Evolutionary conservation across 2,329 filamentous ascomycete genomes (phyloP).

Genomic region (Curvularia eragrostidis): DNA sequence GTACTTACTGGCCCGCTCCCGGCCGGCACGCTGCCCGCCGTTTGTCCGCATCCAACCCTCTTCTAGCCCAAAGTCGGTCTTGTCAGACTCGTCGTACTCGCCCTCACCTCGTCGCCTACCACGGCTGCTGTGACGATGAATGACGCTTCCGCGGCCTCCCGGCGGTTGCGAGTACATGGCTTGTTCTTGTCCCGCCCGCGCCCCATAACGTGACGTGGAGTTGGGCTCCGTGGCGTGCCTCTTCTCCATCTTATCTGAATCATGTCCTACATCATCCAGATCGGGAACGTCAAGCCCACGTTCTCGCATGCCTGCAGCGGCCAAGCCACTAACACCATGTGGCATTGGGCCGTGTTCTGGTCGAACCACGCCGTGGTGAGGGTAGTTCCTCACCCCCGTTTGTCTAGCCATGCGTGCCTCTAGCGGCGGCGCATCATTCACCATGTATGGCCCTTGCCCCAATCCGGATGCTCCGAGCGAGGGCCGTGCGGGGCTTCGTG

Average conservation of each 20-base stretch:
- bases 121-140: neutral
- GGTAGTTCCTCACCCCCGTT: slow-evolving; percentile 10
- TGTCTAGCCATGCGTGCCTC: slow-evolving; percentile 21
- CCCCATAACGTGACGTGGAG: slow-evolving; percentile 11
- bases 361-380: slow-evolving; percentile 15
- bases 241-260: neutral
- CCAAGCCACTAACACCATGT: slow-evolving; percentile 13
- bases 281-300: slow-evolving; percentile 21
- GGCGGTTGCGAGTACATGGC: slow-evolving; percentile 6
- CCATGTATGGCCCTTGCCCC: slow-evolving; percentile 5
- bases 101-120: slow-evolving; percentile 2
- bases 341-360: slow-evolving; percentile 11
- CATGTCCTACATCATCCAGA: slow-evolving; percentile 11
- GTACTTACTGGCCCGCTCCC: slow-evolving; percentile 8
- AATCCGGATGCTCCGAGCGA: slow-evolving; percentile 8
- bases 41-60: neutral
- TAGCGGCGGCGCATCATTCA: slow-evolving; percentile 6
- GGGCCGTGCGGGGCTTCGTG: neutral
- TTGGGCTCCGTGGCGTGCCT: slow-evolving; percentile 10
- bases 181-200: neutral
- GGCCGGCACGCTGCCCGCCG: slow-evolving; percentile 5
- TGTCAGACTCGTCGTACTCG: slow-evolving; percentile 10
- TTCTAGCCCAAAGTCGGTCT: slow-evolving; percentile 6
- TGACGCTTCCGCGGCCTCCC: slow-evolving; percentile 9
- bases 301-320: slow-evolving; percentile 8